Base-by-base conservation (phyloP, 2,329 filamentous ascomycete species). In the Ophiostoma ulmi region DNA sequence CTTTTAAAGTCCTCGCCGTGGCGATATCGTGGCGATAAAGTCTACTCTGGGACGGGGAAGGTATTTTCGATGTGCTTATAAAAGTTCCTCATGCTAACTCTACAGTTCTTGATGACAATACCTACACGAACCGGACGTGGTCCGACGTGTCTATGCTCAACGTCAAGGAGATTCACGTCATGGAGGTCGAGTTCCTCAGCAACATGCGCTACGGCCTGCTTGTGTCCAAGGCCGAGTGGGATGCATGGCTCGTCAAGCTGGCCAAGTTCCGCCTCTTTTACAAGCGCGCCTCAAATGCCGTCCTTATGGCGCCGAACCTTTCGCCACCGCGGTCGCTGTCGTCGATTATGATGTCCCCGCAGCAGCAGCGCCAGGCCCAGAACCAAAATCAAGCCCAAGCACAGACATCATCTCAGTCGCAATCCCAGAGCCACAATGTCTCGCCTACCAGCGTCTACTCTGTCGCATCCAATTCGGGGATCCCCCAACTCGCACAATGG, bases 101-200 rank as follows among this genome's bases (percentile, higher is more conserved):
- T 4, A 11, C 73, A 92, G 90, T 98, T 78, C 83, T 99, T 76
- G 95, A 99, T 78, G 95, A 99, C 80, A 99, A 98, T 79, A 98
- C 95, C 0, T 99, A 99, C 80, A 98, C 95, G 52, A 99, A 99
- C 83, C 97, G 98, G 83, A 99, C 95, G 0, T 99, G 95, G 95
- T 95, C 94, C 2, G 95, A 99, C 76, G 95, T 99, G 13, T 98
- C 95, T 0, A 91, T 92, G 64, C 97, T 99, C 73, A 89, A 92
- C 1, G 94, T 98, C 14, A 89, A 91, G 72, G 95, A 99, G 80
- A 97, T 99, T 69, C 95, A 99, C 78, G 91, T 97, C 64, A 99
- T 99, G 95, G 95, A 99, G 79, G 95, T 99, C n/a, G 95, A 99
- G 79, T 99, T 99, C 76, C 83, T 99, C 73, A 97, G 94, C 83